phyloP scores from a whole-genome alignment of 805 yeast species.

The Blastobotrys terrestris region DNA sequence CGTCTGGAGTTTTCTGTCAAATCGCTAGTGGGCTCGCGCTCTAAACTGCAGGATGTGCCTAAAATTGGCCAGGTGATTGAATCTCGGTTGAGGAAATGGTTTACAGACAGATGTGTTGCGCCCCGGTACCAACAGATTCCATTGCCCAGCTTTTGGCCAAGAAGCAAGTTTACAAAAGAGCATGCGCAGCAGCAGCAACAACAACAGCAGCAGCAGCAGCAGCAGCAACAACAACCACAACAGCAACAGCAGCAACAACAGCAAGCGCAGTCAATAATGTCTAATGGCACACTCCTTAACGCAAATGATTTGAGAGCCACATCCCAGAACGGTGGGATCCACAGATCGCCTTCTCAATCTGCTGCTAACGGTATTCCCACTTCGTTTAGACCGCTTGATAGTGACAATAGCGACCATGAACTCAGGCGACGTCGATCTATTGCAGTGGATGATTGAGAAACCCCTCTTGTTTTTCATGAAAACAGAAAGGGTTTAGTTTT shows the following conservation, averaged over 20 bases:
- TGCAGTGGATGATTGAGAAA: background rate
- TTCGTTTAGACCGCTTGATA: background rate
- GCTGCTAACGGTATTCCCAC: background rate
- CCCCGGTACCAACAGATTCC: conserved; percentile 85
- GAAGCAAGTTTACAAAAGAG: conserved; percentile 20
- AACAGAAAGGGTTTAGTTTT: too few relatives aligned
- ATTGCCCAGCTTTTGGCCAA: conserved; percentile 85
- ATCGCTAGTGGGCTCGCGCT: conserved; percentile 86
- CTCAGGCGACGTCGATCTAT: background rate
- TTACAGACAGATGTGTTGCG: conserved; percentile 85
- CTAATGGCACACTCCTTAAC: background rate
- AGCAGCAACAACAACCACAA: background rate
- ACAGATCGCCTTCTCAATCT: background rate
- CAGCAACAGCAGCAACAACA: background rate
- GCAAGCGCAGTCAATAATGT: background rate
- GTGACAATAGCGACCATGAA: background rate
- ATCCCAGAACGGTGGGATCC: background rate
- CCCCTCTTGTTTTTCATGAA: too few relatives aligned
- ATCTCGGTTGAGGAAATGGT: conserved; percentile 76
- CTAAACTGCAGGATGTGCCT: conserved; percentile 89
- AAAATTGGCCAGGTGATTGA: conserved; percentile 83
- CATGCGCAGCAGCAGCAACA: conserved; percentile 8
- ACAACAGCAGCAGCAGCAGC: conserved; percentile 8
- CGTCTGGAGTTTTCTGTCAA: conserved; percentile 81
- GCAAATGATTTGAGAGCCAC: background rate